Evolutionary conservation across 768 basidiomycete genomes (phyloP).

Genomic region (Termitomyces sp.): DNA sequence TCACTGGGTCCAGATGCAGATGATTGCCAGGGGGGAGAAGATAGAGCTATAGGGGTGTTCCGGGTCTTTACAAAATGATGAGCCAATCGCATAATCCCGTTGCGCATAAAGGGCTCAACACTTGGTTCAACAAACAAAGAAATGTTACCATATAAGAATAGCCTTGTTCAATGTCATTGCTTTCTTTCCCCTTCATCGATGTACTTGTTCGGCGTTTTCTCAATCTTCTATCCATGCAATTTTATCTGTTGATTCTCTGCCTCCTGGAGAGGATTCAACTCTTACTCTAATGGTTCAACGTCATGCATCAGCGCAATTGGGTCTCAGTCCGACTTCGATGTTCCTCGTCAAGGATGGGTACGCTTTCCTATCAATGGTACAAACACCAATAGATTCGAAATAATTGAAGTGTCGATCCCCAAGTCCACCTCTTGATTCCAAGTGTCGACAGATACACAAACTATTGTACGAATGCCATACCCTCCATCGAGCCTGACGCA

Average conservation of each 20-base stretch:
- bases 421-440: not conserved
- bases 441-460: not conserved
- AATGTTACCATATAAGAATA: not conserved
- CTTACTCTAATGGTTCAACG: not conserved
- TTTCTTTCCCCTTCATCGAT: not conserved
- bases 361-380: not conserved
- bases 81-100: constrained; percentile 45
- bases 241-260: no score
- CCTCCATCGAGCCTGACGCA: not conserved
- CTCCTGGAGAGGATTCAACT: not conserved
- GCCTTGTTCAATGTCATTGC: not conserved
- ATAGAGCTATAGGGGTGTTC: not conserved
- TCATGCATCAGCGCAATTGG: not conserved
- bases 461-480: not conserved
- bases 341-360: not conserved
- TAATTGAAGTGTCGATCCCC: not conserved
- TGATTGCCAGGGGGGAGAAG: no score
- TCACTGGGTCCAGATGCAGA: constrained; percentile 59
- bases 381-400: not conserved
- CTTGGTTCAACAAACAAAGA: constrained; percentile 17
- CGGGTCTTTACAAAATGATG: constrained; percentile 3
- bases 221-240: not conserved
- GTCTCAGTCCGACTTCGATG: not conserved
- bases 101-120: constrained; percentile 42
- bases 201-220: not conserved